phyloP scores from a whole-genome alignment of 78 protist species.

The Dictyostelium intermedium region DNA sequence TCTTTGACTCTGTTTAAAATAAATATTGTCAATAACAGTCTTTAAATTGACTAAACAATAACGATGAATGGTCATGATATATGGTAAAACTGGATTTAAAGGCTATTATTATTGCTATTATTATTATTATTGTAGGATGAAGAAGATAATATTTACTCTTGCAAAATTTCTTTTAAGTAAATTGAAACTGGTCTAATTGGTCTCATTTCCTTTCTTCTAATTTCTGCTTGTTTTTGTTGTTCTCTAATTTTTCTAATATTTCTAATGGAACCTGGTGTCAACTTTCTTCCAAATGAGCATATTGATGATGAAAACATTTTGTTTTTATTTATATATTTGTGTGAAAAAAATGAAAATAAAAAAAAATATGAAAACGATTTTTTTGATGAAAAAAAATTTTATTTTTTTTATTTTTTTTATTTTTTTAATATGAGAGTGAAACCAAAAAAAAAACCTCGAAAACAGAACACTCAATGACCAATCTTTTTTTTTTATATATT shows the following conservation, averaged over 20 bases:
- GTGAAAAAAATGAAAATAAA: not conserved
- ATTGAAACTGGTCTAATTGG: constrained; percentile 54
- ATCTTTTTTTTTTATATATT: too few species aligned
- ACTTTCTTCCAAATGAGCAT: not conserved
- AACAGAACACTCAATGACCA: not conserved
- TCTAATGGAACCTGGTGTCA: constrained; percentile 49
- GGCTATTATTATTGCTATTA: too few species aligned
- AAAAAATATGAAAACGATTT: not conserved
- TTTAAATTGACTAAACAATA: too few species aligned
- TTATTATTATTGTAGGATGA: not conserved
- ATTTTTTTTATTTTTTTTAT: not conserved
- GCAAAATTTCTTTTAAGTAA: constrained; percentile 27
- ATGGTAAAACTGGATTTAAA: too few species aligned
- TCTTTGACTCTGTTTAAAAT: not conserved
- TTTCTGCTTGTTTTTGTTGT: constrained; percentile 53
- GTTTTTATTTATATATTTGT: not conserved
- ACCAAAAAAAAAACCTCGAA: not conserved
- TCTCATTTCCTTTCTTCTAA: constrained; percentile 33
- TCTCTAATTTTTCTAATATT: constrained; percentile 57
- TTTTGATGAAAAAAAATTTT: too few species aligned
- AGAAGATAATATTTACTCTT: not conserved
- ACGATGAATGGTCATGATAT: too few species aligned
- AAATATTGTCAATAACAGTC: not conserved
- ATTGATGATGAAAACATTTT: constrained; percentile 10
- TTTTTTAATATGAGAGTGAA: not conserved